These are phyloP conservation scores for Stephania cephalantha DNA, from an alignment of 164 flowering plant genomes.

Conservation along the genomic window DNA sequence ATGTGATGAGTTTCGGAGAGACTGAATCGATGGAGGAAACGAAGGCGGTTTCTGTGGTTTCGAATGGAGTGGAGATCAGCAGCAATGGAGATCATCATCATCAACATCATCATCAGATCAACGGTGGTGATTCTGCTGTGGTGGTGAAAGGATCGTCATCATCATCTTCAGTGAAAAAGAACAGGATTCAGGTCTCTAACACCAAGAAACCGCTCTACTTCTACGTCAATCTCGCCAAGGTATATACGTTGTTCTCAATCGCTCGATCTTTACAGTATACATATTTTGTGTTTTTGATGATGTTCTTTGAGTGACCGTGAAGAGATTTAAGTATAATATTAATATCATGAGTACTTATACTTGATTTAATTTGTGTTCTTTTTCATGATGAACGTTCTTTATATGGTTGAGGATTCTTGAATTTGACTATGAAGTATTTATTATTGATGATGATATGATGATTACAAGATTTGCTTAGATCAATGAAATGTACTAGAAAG, in stretches of 20 bases:
- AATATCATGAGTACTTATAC: no score
- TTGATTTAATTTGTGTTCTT: no score
- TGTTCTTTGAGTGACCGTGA: no score
- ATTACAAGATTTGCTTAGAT: no score
- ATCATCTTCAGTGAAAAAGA: constrained; percentile 26
- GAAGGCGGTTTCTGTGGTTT: constrained; percentile 11
- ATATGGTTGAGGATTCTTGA: no score
- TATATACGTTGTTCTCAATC: background rate
- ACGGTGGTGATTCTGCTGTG: no score
- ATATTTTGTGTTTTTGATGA: background rate
- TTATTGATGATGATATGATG: no score
- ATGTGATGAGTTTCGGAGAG: background rate
- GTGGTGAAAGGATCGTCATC: constrained; percentile 4
- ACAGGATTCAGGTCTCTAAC: constrained; percentile 59
- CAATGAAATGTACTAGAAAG: no score
- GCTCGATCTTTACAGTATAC: no score
- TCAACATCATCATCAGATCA: background rate
- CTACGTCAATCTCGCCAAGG: constrained; percentile 66
- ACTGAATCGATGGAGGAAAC: constrained; percentile 24
- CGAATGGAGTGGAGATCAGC: background rate
- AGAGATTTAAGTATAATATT: no score
- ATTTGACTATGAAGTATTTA: no score
- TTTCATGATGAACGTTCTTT: no score
- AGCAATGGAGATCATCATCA: background rate
- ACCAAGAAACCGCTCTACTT: constrained; percentile 63